Base-by-base conservation (phyloP, 2,329 filamentous ascomycete species). In the Xylaria multiplex region DNA sequence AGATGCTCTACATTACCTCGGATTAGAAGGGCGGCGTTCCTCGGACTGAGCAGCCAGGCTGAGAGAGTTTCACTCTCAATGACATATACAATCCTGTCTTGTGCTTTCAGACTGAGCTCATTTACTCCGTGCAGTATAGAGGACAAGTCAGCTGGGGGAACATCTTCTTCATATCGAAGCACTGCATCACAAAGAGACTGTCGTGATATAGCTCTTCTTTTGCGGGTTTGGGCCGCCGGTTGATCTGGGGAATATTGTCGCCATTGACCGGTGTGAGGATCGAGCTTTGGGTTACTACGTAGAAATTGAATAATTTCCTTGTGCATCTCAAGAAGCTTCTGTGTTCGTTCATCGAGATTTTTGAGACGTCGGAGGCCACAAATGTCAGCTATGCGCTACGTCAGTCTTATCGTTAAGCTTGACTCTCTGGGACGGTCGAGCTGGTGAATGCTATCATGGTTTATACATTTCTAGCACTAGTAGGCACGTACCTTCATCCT, bases 1-100 rank as follows among this genome's bases (percentile, higher is more conserved):
- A 61, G 24, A 3, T 14, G 82, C 86, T 59, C 57, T 7, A 32
- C 13, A 22, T 22, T 42, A 58, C 40, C 65, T 30, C 65, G n/a
- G 19, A 67, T 48, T 6, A 67, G 60, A 37, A 67, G 60, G 8
- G 49, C 57, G 14, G 50, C 50, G 40, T 64, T 67, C 56, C 59
- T 57, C 9, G 60, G 30, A 30, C 32, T 59, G 2, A 67, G 48
- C 14, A 67, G 46, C 65, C 65, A 67, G 30, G 54, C 6, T n/a
- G 46, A 6, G 6, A 46, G 54, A 7, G 54, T 42, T 35, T 32
- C 42, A 22, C 42, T 46, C 13, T 57, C 54, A 13, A 57, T 67
- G 14, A 64, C 57, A 16, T 64, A 64, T 27, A 67, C 57, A 19
- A 64, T 59, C n/a, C 43, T 58, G 16, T 67, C 65, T 52, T 67